Evolutionary conservation across 305 asterid genomes (phyloP), one percentile per base, ranked within the genome.

Genomic region (Fraxinus xanthoxyloides): DNA sequence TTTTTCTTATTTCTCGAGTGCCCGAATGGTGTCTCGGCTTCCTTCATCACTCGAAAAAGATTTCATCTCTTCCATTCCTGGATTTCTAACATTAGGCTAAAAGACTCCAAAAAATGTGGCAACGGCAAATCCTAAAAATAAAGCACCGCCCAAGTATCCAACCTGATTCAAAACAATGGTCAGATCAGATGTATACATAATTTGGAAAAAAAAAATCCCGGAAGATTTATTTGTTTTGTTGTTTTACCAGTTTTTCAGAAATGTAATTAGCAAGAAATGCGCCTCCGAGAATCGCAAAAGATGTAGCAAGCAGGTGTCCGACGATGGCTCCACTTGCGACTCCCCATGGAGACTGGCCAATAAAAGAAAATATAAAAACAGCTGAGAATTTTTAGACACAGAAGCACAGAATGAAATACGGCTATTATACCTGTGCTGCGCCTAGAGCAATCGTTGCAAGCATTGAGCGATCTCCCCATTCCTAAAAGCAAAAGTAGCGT

Each of bases 391-490:
- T 23, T 43, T 12, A 35, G 75, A 75, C 56, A 3, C 40, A 4
- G 10, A 46, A 35, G 7, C 7, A 79, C 43, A 79, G 4, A 51
- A 7, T 17, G 31, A 59, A 61, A 70, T n/a, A 12, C 34, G 3
- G 40, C 75, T 8, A 79, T 26, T 56, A 77, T 87, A 94, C 99
- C 97, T 92, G 99, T 65, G 98, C 98, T 54, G 98, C 98, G 63
- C 98, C 98, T 17, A 93, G 92, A 76, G 98, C 98, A 85, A 95
- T 92, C 9, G 98, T 95, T 38, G 98, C 98, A 63, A 95, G 93
- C 98, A 95, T 95, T 3, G 98, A 95, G 10, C 98, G 98, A 82
- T 95, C 98, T 83, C 99, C 99, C 99, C 99, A 94, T 94, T 96
- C 99, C 99, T 94, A 80, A 28, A 85, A 86, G 67, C 59, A 31